phyloP scores from a whole-genome alignment of 108 stramenopile genomes.

The Asterionellopsis glacialis region DNA sequence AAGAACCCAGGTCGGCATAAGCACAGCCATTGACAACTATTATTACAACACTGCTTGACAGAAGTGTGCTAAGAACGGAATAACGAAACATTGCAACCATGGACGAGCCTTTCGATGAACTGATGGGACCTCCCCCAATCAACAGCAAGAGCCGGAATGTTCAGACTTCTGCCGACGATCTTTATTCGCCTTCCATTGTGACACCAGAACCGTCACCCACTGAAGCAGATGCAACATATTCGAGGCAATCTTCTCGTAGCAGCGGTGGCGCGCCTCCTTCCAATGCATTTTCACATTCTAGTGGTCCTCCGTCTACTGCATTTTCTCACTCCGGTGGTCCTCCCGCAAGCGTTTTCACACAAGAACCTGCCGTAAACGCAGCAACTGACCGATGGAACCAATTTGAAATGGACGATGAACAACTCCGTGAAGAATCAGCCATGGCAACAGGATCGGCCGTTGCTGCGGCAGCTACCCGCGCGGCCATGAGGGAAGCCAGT shows the following conservation, averaged over 20 bases:
- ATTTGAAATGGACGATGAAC: slow-evolving; percentile 1
- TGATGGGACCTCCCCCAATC: slow-evolving; percentile 3
- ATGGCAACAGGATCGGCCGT: neutral
- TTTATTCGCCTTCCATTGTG: neutral
- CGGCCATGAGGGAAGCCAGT: neutral
- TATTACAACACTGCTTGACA: too few relatives aligned
- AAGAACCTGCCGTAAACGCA: neutral
- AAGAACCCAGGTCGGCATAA: too few relatives aligned
- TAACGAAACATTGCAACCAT: neutral
- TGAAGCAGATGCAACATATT: neutral
- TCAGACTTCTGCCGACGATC: neutral
- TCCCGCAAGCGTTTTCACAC: too few relatives aligned
- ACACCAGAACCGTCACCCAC: slow-evolving; percentile 4
- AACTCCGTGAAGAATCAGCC: slow-evolving; percentile 1
- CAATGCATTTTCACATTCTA: neutral
- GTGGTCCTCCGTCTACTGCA: too few relatives aligned
- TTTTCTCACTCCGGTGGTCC: too few relatives aligned
- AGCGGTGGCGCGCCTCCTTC: neutral
- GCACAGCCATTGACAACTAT: too few relatives aligned
- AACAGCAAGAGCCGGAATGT: neutral
- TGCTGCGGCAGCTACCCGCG: neutral
- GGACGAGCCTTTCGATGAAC: slow-evolving; percentile 7
- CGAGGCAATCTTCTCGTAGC: neutral
- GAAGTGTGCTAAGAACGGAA: too few relatives aligned
- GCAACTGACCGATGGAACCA: slow-evolving; percentile 2